These are phyloP conservation scores for Alternaria novae-zelandiae DNA, from an alignment of 2,329 filamentous ascomycete species.

Conservation along the genomic window DNA sequence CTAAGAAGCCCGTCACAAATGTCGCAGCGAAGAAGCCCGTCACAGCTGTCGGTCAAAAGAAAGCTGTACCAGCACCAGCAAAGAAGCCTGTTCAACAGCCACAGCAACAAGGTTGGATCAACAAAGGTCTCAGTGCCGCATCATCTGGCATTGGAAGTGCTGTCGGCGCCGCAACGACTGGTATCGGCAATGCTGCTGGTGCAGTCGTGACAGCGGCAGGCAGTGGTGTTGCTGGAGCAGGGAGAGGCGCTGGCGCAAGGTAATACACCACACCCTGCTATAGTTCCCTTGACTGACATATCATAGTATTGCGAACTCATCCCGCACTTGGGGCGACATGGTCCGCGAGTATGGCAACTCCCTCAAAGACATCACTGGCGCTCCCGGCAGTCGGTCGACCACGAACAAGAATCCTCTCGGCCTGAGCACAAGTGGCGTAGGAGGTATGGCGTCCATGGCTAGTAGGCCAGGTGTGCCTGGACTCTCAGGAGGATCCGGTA, in stretches of 20 bases:
- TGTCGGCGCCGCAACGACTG: constrained; percentile 43
- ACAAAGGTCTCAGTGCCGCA: constrained; percentile 25
- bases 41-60: constrained; percentile 19
- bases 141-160: constrained; percentile 35
- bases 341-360: constrained; percentile 58
- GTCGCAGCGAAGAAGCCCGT: constrained; percentile 18
- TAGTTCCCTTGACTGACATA: not conserved
- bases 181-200: constrained; percentile 54
- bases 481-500: constrained; percentile 19
- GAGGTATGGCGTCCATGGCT: constrained; percentile 36
- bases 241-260: constrained; percentile 17
- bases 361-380: constrained; percentile 57
- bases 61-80: constrained; percentile 9
- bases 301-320: constrained; percentile 52
- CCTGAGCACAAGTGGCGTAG: constrained; percentile 41
- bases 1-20: constrained; percentile 5
- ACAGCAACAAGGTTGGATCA: constrained; percentile 54
- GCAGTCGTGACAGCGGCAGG: constrained; percentile 53
- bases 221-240: constrained; percentile 52
- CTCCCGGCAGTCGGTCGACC: constrained; percentile 51
- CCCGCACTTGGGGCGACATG: constrained; percentile 55
- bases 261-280: not conserved
- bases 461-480: constrained; percentile 22
- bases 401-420: constrained; percentile 57
- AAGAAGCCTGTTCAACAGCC: constrained; percentile 23